Base-by-base conservation (phyloP, 352 stramenopile species). In the Phytophthora ramorum region DNA sequence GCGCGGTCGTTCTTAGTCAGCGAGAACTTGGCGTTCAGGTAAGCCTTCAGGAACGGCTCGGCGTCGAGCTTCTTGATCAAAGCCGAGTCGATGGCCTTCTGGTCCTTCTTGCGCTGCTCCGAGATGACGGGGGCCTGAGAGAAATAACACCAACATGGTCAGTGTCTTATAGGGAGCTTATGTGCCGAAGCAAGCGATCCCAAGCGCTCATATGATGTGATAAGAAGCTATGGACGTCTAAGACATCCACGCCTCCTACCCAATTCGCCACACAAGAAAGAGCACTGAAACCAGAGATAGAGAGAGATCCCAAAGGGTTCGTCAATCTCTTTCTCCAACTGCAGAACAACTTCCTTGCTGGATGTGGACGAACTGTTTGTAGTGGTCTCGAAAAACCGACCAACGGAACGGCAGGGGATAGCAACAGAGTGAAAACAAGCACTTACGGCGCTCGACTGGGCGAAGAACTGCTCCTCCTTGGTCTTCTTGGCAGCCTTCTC, bases 21-120 rank as follows among this genome's bases (percentile, higher is more conserved):
- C 67, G 93, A 96, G 87, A 99, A 99, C 75, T 98, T 98, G 48
- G 96, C 96, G 69, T 98, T 97, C 68, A 99, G 79, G 93, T 99
- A 99, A 52, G 89, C 93, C 84, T 99, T 98, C 70, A 99, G 87
- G 87, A 99, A 96, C 45, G 89, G 83, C 64, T 95, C 90, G 38
- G 81, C 82, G 56, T 92, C 88, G 44, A 96, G 71, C 72, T 90
- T 88, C 82, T 95, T 96, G 51, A 93, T 58, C 55, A 98, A 74
- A 45, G 81, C 89, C 48, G 84, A 92, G 85, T 99, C 98, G 44
- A 99, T 97, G 50, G 88, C 86, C 86, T 99, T 98, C 90, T 99
- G 98, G 82, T 99, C 97, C 63, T 95, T 98, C 92, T 99, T 99
- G 74, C 95, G 92, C 84, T 98, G 85, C 70, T 99, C 97, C 67